These are phyloP conservation scores for Tetradesmus obliquus DNA, from an alignment of 139 green algal species.

Conservation along the genomic window DNA sequence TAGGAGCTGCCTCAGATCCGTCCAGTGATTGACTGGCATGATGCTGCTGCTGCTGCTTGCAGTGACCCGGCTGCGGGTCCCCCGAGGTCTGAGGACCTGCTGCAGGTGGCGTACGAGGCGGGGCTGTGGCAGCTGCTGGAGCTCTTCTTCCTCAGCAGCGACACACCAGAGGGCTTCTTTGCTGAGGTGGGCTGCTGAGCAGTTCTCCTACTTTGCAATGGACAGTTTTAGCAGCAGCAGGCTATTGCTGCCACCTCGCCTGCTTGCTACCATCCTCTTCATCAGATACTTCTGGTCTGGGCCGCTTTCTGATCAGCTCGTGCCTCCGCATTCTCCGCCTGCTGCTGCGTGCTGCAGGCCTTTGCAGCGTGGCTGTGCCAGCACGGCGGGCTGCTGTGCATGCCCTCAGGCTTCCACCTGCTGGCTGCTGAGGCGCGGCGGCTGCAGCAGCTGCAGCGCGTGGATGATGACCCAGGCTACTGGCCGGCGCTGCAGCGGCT, in stretches of 20 bases:
- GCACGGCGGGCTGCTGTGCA: constrained; percentile 31
- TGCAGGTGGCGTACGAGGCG: constrained; percentile 43
- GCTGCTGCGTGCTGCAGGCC: constrained; percentile 26
- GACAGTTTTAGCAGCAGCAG: background rate
- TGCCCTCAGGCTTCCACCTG: background rate
- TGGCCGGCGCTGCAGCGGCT: constrained; percentile 58
- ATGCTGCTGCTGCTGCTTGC: background rate
- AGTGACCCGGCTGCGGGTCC: constrained; percentile 10
- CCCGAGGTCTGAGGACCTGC: background rate
- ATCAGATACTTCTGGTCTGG: too few relatives aligned
- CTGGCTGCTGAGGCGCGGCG: background rate
- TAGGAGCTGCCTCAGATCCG: background rate
- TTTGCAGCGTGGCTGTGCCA: constrained; percentile 45
- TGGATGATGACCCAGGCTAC: constrained; percentile 50
- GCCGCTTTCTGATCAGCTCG: background rate
- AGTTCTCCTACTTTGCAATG: too few relatives aligned
- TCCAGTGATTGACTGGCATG: background rate
- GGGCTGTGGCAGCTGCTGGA: constrained; percentile 60
- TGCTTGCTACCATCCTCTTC: too few relatives aligned
- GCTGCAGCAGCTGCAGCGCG: constrained; percentile 13
- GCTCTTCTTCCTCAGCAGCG: constrained; percentile 56
- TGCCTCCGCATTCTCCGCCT: background rate
- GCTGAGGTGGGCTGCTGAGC: constrained; percentile 47
- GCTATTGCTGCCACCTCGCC: background rate
- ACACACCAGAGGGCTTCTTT: constrained; percentile 52